A percentile compares a stretch with the other conserved stretches of the same genome.
Conservation (phyloP, 179 eudicot species). For the Silene noctiflora region DNA sequence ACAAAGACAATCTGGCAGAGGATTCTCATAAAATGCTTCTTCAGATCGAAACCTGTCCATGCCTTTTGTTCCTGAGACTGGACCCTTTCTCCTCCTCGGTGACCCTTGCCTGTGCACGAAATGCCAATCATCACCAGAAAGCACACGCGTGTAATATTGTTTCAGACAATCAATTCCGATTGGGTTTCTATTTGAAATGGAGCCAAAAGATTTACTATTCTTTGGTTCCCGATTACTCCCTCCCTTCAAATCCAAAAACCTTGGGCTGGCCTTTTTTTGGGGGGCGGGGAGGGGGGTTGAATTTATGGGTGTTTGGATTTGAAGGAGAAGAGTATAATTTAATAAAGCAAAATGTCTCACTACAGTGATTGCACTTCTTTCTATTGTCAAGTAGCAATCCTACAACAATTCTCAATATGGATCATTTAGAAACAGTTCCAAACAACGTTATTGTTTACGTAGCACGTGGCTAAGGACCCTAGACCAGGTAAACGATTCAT, state of each 20-base stretch:
- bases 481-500: too few relatives aligned
- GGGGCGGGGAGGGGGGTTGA: too few relatives aligned
- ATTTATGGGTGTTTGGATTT: background rate
- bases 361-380: too few relatives aligned
- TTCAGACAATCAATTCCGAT: background rate
- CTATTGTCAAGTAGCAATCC: too few relatives aligned
- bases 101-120: slow-evolving; percentile 74
- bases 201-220: background rate
- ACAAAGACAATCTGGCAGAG: slow-evolving; percentile 91
- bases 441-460: too few relatives aligned
- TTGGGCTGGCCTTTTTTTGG: too few relatives aligned
- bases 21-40: slow-evolving; percentile 92
- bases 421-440: too few relatives aligned
- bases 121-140: background rate
- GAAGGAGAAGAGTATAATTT: too few relatives aligned
- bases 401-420: too few relatives aligned
- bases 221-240: background rate
- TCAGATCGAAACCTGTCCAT: slow-evolving; percentile 90
- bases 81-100: slow-evolving; percentile 91
- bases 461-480: too few relatives aligned
- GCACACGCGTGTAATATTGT: background rate
- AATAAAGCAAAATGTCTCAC: too few relatives aligned
- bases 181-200: too few relatives aligned
- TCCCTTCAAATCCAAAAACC: background rate
- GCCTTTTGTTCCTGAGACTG: slow-evolving; percentile 81